These are phyloP conservation scores for Eucalyptus sp. DNA, from an alignment of 345 rosid genomes.

Conservation along the genomic window DNA sequence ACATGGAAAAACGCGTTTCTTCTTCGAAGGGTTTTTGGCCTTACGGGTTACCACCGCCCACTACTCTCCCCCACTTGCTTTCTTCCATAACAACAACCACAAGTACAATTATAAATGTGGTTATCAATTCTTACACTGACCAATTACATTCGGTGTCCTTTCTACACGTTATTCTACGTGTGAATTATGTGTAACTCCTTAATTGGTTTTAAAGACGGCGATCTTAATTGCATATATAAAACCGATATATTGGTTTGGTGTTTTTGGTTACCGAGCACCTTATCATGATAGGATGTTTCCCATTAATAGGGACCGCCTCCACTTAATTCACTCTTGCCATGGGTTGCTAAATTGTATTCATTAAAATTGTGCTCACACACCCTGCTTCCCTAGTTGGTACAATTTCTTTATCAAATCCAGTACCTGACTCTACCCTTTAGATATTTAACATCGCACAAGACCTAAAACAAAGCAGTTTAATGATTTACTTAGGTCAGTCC, in stretches of 20 bases:
- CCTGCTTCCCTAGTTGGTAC: rapidly evolving
- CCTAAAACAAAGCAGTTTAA: too few species aligned
- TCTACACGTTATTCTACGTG: neutral
- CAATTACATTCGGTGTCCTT: neutral
- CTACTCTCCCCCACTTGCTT: neutral
- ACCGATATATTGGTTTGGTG: too few species aligned
- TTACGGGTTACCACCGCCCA: neutral
- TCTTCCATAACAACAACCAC: neutral
- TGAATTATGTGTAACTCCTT: neutral
- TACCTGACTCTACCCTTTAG: rapidly evolving
- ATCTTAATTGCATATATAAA: neutral
- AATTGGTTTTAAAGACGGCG: neutral
- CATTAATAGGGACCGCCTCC: too few species aligned
- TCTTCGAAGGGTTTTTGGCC: neutral
- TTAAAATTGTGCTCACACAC: too few species aligned
- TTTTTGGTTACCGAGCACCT: too few species aligned
- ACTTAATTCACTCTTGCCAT: too few species aligned
- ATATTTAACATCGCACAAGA: too few species aligned
- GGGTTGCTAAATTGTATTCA: too few species aligned
- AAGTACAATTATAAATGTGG: neutral
- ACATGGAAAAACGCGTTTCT: neutral
- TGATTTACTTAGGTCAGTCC: too few species aligned
- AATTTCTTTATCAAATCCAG: too few species aligned
- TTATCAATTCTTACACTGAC: neutral
- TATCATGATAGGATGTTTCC: too few species aligned